These are phyloP conservation scores for Hypoxylon trugodes DNA, from an alignment of 495 filamentous ascomycete species.

Conservation along the genomic window DNA sequence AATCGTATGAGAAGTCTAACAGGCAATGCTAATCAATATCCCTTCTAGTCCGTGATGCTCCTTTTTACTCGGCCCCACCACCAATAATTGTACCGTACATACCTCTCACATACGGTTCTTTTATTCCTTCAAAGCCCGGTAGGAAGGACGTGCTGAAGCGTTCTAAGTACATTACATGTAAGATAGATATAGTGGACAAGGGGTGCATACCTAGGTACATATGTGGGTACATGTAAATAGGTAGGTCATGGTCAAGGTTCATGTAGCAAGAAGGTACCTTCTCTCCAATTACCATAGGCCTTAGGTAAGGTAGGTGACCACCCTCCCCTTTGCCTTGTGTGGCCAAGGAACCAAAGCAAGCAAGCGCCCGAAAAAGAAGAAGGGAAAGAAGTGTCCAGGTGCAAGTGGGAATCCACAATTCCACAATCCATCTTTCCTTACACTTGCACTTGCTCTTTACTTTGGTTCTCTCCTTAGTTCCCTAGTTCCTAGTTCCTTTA, in stretches of 20 bases:
- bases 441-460: constrained; percentile 40
- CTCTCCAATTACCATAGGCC: too few relatives aligned
- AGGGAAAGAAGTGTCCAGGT: too few relatives aligned
- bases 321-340: constrained; percentile 30
- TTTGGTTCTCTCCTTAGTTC: too few relatives aligned
- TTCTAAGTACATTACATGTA: too few relatives aligned
- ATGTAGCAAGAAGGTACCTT: too few relatives aligned
- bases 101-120: too few relatives aligned
- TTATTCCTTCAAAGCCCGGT: too few relatives aligned
- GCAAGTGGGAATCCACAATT: too few relatives aligned
- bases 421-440: too few relatives aligned
- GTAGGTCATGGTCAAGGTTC: too few relatives aligned
- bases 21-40: constrained; percentile 28
- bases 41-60: constrained; percentile 2
- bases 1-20: constrained; percentile 40
- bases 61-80: constrained; percentile 27
- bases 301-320: too few relatives aligned
- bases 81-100: neutral
- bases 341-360: constrained; percentile 34
- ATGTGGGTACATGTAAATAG: constrained; percentile 6
- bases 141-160: too few relatives aligned
- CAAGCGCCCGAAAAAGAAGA: constrained; percentile 30
- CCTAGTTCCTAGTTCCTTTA: constrained; percentile 14
- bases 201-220: constrained; percentile 9
- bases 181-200: neutral